Base-by-base conservation (phyloP, 2,329 filamentous ascomycete species). In the Rosellinia necatrix region DNA sequence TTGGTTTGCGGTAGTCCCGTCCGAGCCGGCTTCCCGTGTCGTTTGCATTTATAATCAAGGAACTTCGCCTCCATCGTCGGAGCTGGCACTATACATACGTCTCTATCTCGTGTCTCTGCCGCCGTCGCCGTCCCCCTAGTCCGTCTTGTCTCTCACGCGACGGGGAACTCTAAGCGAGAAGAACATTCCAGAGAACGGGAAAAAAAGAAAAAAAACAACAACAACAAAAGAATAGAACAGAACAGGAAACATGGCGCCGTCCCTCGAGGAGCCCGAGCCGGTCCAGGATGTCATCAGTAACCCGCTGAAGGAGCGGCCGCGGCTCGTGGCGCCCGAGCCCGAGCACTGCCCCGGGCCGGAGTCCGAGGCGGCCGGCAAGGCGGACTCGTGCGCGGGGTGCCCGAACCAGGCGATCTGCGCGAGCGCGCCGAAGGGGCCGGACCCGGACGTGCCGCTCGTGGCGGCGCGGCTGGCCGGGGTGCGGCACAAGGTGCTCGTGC, bases 341-440 rank as follows among this genome's bases (percentile, higher is more conserved):
- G 92, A 97, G 75, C 92, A 97, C 78, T 99, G 94, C 70, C 93
- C 93, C 3, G 94, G 94, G 0, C 94, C 91, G 3, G 90, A 93
- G 70, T 91, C 89, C 12, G 80, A 91, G 63, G 76, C 83, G 64
- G 86, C 86, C 53, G 86, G 86, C 60, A 80, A 80, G 57, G 84
- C 84, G 48, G 92, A 96, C 74, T 92, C 91, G 38, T 99, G 94
- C 78, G 91, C 88, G 43, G 92, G 92, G 50, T 99, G 94, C 70
- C 94, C 94, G 1, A 99, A 99, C 78, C 92, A 99, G 77, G 80
- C 86, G 43, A 96, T 99, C 67, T 99, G 94, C 78, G 92, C 93
- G 15, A 90, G 92, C 1, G 90, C 92, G 1, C 92, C 93, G 19
- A 97, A 97, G 75, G 94, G 93, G 0, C 93, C 94, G 2, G 94